Base-by-base conservation (phyloP, 2,329 filamentous ascomycete species). In the Thermoascus crustaceus region DNA sequence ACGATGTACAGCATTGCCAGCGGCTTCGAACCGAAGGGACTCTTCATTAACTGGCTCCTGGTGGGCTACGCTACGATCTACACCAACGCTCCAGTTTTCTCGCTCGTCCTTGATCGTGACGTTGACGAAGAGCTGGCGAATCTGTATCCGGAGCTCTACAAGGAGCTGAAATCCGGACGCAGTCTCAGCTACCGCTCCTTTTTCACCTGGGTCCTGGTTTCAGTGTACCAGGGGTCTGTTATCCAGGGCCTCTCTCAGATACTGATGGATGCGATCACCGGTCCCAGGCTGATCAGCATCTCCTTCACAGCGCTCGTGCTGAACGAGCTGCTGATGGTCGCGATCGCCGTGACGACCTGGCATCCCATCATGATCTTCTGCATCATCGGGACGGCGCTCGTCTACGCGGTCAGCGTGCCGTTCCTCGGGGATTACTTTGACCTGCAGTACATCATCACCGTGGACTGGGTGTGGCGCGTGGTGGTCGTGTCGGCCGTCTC, bases 1-100 rank as follows among this genome's bases (percentile, higher is more conserved):
- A 96, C 91, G 1, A 87, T 98, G 73, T 98, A 89, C 68, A 93
- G 85, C 57, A 93, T 96, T 42, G 88, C 89, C 4, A 82, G 85
- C 39, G 77, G 82, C 41, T 95, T 95, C 55, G 86, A 95, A 57
- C 93, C 91, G 0, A 86, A 94, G 50, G 91, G 89, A 19, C 68
- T 98, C 6, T 98, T 96, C 70, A 86, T 82, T 67, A 86, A 96
- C 57, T 98, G 89, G 88, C 75, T 98, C 9, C 76, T 98, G 45
- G 91, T 98, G 8, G 91, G 91, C 31, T 98, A 98, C 55, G 87
- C 88, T 1, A 98, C 91, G 0, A 73, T 95, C 4, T 98, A 98
- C 66, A 98, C 91, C 10, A 94, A 93, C 58, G 74, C 78, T 10
- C 91, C 91, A 0, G 91, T 98, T 21, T 82, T 98, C 55, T 93